A percentile compares a stretch with the other conserved stretches of the same genome.
phyloP scores from a whole-genome alignment of 2,329 filamentous ascomycete genomes.

The Apiospora kogelbergensis region DNA sequence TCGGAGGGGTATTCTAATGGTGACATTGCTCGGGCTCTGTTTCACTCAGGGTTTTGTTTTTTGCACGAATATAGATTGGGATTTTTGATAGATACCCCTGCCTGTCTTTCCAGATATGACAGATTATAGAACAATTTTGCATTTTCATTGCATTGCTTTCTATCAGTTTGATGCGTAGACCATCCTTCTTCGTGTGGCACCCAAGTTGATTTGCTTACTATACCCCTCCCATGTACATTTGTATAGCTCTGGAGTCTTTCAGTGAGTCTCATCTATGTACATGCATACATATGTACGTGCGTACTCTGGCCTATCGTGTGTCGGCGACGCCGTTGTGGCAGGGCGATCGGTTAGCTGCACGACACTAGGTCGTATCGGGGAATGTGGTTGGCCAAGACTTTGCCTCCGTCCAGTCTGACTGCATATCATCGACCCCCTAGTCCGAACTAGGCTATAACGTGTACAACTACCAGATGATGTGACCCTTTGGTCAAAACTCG shows the following conservation, averaged over 20 bases:
- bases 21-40: background rate
- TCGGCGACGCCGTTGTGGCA: background rate
- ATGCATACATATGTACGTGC: background rate
- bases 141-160: background rate
- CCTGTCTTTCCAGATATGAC: background rate
- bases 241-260: too few species aligned
- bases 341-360: background rate
- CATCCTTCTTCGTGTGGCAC: too few species aligned
- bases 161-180: background rate
- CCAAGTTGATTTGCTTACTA: background rate
- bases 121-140: background rate
- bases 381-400: background rate
- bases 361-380: background rate
- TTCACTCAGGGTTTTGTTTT: background rate
- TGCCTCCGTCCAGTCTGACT: background rate
- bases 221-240: background rate
- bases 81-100: background rate
- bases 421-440: background rate
- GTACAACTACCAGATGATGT: background rate
- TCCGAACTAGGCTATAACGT: background rate
- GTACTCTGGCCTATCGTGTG: background rate
- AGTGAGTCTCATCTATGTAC: too few species aligned
- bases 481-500: background rate
- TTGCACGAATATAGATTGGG: background rate
- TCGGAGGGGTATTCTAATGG: background rate